These are phyloP conservation scores for Rhizopogon rudus DNA, from an alignment of 768 basidiomycete species.

Conservation along the genomic window DNA sequence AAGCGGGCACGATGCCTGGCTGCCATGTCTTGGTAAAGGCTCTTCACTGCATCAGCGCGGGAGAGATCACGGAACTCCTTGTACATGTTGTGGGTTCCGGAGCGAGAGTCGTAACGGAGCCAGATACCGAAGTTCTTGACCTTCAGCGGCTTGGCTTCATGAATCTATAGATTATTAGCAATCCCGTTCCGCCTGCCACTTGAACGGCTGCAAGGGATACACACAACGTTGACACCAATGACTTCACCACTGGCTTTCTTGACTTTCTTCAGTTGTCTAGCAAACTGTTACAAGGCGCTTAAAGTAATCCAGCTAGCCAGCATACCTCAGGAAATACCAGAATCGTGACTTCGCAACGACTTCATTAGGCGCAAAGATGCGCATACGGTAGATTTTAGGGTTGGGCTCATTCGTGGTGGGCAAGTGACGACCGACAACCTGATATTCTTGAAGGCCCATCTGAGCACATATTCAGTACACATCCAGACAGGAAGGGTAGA, in stretches of 20 bases:
- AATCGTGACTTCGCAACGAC: slow-evolving; percentile 99
- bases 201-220: slow-evolving; percentile 77
- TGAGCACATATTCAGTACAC: slow-evolving; percentile 20
- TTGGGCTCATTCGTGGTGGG: slow-evolving; percentile 90
- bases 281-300: neutral
- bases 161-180: slow-evolving; percentile 69
- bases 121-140: slow-evolving; percentile 99
- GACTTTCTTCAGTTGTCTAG: slow-evolving; percentile 94
- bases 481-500: slow-evolving; percentile 10
- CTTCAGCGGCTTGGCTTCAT: slow-evolving; percentile 96
- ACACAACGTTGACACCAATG: slow-evolving; percentile 94
- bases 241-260: slow-evolving; percentile 99
- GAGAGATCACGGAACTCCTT: slow-evolving; percentile 97
- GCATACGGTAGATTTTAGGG: slow-evolving; percentile 99
- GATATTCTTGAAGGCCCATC: slow-evolving; percentile 88
- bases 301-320: neutral
- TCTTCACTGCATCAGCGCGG: slow-evolving; percentile 93
- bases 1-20: slow-evolving; percentile 98
- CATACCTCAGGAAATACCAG: slow-evolving; percentile 98
- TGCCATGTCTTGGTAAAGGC: slow-evolving; percentile 99
- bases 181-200: slow-evolving; percentile 82
- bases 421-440: slow-evolving; percentile 96
- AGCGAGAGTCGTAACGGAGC: slow-evolving; percentile 99
- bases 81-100: slow-evolving; percentile 99
- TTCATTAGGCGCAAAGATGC: slow-evolving; percentile 98